Evolutionary conservation across 768 basidiomycete genomes (phyloP), one percentile per base, ranked within the genome.

Genomic region (Pholiota microspora): DNA sequence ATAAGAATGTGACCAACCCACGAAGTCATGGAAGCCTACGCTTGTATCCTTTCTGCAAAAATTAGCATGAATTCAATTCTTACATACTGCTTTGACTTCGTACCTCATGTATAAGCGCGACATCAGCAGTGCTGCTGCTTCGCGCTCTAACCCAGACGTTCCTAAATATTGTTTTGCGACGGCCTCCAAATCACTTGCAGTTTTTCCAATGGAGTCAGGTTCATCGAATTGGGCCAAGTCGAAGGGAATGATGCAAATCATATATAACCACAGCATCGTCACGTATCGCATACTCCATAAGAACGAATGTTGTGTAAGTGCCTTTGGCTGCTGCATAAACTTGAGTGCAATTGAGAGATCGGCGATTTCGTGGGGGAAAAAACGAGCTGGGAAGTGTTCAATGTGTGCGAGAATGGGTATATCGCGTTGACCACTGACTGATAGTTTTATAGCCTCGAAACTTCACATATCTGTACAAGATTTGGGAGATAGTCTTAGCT

Each of bases 231-330:
- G 89, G 27, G 84, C 79, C 34, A 99, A 74, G 65, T 92, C 86
- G 68, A 99, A 99, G 0, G 97, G 97, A 15, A 98, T 86, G 74
- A 91, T 92, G 73, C 90, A 89, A 45, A 97, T 88, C 21, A 99
- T 81, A 18, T 92, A 89, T n/a, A 98, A 78, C 96, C 96, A 98
- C 9, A 97, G 76, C 7, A 99, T 76, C 23, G 92, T 74, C 27
- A 89, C 78, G 64, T 95, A 94, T 56, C 93, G 86, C 49, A 93
- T 68, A 21, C 88, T 73, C 97, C 97, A 98, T 34, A 85, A 80
- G 7, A 67, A 63, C 0, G 67, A 59, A 45, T 71, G 68, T 53
- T 76, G 66, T 12, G 70, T 72, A 9, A 78, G 73, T 24, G 75
- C 78, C 32, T 75, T 71, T 16, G 73, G 74, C 31, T 75, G 62